Percentiles rank a stretch among this genome's conserved stretches.
Conservation (phyloP, 768 basidiomycete species). For the Asterophora lycoperdoides region DNA sequence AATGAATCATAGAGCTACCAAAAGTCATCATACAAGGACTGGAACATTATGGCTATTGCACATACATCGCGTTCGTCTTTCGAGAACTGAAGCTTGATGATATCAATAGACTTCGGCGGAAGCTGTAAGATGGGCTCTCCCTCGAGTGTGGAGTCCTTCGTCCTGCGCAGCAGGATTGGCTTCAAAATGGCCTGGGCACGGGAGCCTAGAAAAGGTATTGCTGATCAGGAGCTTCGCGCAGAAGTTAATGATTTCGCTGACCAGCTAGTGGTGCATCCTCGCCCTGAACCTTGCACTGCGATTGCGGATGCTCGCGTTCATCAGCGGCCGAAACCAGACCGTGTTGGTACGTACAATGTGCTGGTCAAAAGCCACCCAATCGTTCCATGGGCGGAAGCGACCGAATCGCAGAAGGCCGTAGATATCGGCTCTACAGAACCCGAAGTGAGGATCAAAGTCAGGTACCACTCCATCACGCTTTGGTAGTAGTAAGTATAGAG, state of each 20-base stretch:
- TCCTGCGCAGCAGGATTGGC: slow-evolving; percentile 66
- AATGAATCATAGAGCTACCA: slow-evolving; percentile 53
- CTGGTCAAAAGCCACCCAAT: slow-evolving; percentile 64
- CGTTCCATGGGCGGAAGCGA: slow-evolving; percentile 64
- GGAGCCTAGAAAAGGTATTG: slow-evolving; percentile 29
- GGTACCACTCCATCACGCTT: too few species aligned
- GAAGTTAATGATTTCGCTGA: slow-evolving; percentile 12
- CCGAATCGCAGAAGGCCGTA: slow-evolving; percentile 71
- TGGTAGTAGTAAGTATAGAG: too few species aligned
- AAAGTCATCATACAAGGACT: background rate
- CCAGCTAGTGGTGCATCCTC: slow-evolving; percentile 61
- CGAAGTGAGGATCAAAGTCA: background rate
- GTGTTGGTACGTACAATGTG: slow-evolving; percentile 40
- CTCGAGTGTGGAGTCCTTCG: slow-evolving; percentile 62
- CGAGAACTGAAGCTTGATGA: slow-evolving; percentile 59
- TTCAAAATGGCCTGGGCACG: slow-evolving; percentile 67
- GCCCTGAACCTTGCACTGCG: slow-evolving; percentile 48
- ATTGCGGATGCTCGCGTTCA: slow-evolving; percentile 21
- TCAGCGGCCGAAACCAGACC: background rate
- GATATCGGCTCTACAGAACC: slow-evolving; percentile 50
- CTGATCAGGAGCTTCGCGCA: background rate
- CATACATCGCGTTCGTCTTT: slow-evolving; percentile 60
- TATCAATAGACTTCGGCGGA: slow-evolving; percentile 53
- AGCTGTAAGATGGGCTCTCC: slow-evolving; percentile 67
- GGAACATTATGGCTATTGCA: background rate